These are phyloP conservation scores for Hymenoscyphus infarciens DNA, from an alignment of 2,329 filamentous ascomycete species.

Conservation along the genomic window DNA sequence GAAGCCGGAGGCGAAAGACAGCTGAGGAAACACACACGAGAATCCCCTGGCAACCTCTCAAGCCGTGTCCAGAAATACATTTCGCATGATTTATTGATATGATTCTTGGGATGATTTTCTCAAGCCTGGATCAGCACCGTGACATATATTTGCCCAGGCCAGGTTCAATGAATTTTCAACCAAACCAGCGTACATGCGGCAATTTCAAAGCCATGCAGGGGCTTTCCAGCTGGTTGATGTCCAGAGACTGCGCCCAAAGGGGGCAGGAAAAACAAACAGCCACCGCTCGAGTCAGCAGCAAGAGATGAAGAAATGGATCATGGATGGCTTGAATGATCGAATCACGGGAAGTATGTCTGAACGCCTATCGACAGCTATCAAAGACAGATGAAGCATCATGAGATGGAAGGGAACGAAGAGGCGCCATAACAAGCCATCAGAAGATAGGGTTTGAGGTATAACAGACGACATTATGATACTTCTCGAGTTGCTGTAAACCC, in stretches of 20 bases:
- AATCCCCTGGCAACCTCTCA: background rate
- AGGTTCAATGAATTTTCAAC: background rate
- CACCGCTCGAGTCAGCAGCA: conserved; percentile 3
- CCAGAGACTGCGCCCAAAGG: background rate
- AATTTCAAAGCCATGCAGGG: conserved; percentile 1
- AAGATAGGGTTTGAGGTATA: background rate
- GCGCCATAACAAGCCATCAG: background rate
- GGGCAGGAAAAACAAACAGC: background rate
- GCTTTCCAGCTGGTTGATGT: background rate
- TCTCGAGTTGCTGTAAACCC: background rate
- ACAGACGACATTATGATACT: background rate
- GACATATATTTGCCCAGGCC: background rate
- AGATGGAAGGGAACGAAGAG: background rate
- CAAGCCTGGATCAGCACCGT: no score
- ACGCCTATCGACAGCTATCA: conserved; percentile 5
- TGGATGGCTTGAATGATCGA: background rate
- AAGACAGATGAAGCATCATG: background rate
- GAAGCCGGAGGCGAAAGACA: conserved; percentile 6
- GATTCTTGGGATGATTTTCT: background rate
- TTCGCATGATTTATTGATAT: conserved; percentile 4
- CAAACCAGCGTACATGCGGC: background rate
- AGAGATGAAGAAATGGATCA: background rate
- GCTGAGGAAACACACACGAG: conserved; percentile 5
- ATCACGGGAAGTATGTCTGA: background rate
- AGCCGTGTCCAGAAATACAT: conserved; percentile 8